These are phyloP conservation scores for Ceratocystis harringtonii DNA, from an alignment of 2,329 filamentous ascomycete genomes.

Conservation along the genomic window DNA sequence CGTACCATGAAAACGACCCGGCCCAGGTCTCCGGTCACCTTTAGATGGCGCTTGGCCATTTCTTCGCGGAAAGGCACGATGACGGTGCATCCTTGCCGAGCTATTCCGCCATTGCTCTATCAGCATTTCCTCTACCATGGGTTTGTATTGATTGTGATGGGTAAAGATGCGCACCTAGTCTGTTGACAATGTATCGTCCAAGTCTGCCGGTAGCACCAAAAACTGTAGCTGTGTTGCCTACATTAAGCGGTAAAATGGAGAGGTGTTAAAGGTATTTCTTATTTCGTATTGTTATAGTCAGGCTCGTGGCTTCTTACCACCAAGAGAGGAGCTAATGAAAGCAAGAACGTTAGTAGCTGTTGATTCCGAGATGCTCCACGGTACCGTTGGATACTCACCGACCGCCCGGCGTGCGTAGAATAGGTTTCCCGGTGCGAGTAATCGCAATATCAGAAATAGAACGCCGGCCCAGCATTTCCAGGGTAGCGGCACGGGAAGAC, in stretches of 20 bases:
- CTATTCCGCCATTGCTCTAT: constrained; percentile 30
- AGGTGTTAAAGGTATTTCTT: neutral
- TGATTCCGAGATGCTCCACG: neutral
- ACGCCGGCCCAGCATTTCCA: constrained; percentile 34
- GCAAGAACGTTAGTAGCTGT: constrained; percentile 21
- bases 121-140: constrained; percentile 1
- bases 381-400: constrained; percentile 44
- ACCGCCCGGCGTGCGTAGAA: constrained; percentile 76
- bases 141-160: neutral
- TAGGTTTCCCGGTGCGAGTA: constrained; percentile 89
- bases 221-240: constrained; percentile 90
- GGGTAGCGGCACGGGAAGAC: constrained; percentile 34
- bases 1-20: constrained; percentile 70
- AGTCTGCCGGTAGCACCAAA: constrained; percentile 95
- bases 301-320: constrained; percentile 45
- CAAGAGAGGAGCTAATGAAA: constrained; percentile 58
- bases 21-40: constrained; percentile 88
- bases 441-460: constrained; percentile 72
- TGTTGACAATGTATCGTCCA: constrained; percentile 93
- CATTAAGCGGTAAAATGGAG: neutral
- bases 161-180: constrained; percentile 46
- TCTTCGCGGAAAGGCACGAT: constrained; percentile 90
- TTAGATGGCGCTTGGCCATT: constrained; percentile 93
- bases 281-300: neutral
- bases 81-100: constrained; percentile 85